phyloP scores from a whole-genome alignment of 2,329 filamentous ascomycete species.

The Westerdykella ornata region DNA sequence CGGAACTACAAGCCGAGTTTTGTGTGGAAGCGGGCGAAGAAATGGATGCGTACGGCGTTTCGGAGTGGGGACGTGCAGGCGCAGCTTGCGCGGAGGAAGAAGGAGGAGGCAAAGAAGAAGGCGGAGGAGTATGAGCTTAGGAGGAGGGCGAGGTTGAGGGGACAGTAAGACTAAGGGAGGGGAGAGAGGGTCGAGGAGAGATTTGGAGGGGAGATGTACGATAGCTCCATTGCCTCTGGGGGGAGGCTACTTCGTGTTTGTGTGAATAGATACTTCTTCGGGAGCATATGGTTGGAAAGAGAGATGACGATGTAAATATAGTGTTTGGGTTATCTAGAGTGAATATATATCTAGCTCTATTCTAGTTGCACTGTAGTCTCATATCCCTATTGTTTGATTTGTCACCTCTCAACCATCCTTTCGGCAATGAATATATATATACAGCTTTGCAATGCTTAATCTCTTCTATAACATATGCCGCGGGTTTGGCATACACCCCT shows the following conservation, averaged over 20 bases:
- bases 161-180: constrained; percentile 5
- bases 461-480: too few relatives aligned
- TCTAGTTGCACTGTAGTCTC: too few relatives aligned
- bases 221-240: background rate
- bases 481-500: too few relatives aligned
- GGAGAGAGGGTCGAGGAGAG: constrained; percentile 3
- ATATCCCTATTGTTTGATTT: too few relatives aligned
- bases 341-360: background rate
- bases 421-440: too few relatives aligned
- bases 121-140: constrained; percentile 24
- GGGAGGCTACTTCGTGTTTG: too few relatives aligned
- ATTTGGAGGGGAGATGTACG: constrained; percentile 6
- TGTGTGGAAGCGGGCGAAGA: constrained; percentile 14
- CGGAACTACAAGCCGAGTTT: constrained; percentile 20
- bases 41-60: constrained; percentile 2
- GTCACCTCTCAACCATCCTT: too few relatives aligned
- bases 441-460: too few relatives aligned
- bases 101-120: constrained; percentile 24
- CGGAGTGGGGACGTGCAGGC: constrained; percentile 4
- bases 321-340: background rate
- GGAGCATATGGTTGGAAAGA: background rate
- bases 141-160: constrained; percentile 23
- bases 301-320: constrained; percentile 1
- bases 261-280: background rate
- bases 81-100: constrained; percentile 8